Conservation (phyloP, 2,329 filamentous ascomycete species). For the Emericellopsis atlantica region DNA sequence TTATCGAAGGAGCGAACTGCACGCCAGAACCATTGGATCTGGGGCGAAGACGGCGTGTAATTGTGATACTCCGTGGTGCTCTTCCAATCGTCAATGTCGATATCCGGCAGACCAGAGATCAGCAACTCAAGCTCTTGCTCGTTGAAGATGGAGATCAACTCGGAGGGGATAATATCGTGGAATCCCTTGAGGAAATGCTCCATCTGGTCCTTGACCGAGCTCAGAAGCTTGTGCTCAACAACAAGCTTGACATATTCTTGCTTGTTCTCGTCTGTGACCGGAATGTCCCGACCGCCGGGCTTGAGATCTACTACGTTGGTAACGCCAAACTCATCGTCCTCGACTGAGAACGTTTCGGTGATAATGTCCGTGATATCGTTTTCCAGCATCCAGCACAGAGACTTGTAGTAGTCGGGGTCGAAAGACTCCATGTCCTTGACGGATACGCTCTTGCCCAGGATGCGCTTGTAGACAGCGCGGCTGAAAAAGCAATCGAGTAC, state of each 20-base stretch:
- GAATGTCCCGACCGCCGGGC: constrained; percentile 77
- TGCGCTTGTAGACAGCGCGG: constrained; percentile 94
- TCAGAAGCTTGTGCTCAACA: constrained; percentile 84
- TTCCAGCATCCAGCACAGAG: constrained; percentile 93
- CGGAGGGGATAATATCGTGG: constrained; percentile 93
- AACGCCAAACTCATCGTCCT: constrained; percentile 88
- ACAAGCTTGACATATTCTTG: constrained; percentile 92
- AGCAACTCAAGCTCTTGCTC: constrained; percentile 94
- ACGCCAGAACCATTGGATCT: constrained; percentile 99
- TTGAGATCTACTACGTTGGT: constrained; percentile 78
- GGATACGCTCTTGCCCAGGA: constrained; percentile 86
- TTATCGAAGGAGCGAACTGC: constrained; percentile 96
- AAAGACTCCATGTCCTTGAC: constrained; percentile 99
- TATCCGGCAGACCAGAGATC: constrained; percentile 93
- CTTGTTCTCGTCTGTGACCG: constrained; percentile 97
- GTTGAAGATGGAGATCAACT: constrained; percentile 94
- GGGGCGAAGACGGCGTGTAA: constrained; percentile 84
- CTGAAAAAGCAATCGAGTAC: constrained; percentile 98
- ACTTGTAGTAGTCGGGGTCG: constrained; percentile 98
- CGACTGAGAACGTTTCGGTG: constrained; percentile 88
- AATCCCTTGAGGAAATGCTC: constrained; percentile 90
- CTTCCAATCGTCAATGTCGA: constrained; percentile 98
- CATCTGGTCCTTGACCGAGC: constrained; percentile 88
- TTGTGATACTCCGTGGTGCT: constrained; percentile 98
- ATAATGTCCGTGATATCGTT: constrained; percentile 98